These are phyloP conservation scores for Neophaeococcomyces mojaviensis DNA, from an alignment of 2,329 filamentous ascomycete species.

Conservation along the genomic window DNA sequence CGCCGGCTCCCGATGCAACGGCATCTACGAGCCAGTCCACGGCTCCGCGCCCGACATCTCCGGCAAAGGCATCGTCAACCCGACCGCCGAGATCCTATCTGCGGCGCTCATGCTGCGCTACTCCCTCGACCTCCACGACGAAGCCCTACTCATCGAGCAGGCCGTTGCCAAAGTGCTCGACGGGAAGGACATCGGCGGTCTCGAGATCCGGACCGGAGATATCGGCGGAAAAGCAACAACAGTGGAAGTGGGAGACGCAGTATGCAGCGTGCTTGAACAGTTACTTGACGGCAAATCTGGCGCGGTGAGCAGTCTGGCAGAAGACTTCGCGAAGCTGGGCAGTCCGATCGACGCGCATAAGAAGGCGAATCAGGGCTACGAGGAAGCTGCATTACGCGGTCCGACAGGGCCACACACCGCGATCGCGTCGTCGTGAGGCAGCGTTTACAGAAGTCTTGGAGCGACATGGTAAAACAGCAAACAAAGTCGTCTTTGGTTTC, in stretches of 20 bases:
- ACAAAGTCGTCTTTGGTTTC: no score
- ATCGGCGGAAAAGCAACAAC: conserved; percentile 94
- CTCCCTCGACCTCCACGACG: conserved; percentile 72
- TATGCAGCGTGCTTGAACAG: conserved; percentile 57
- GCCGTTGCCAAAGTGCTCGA: conserved; percentile 94
- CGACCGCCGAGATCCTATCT: conserved; percentile 86
- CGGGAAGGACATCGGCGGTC: conserved; percentile 71
- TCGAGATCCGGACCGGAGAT: conserved; percentile 67
- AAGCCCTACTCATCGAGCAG: conserved; percentile 82
- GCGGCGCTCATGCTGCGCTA: conserved; percentile 99
- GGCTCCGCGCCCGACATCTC: conserved; percentile 95
- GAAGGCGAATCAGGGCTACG: neutral
- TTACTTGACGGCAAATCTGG: conserved; percentile 11
- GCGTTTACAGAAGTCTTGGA: no score
- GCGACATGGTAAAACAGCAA: no score
- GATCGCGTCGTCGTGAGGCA: neutral
- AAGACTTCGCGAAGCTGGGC: neutral
- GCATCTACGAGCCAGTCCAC: conserved; percentile 98
- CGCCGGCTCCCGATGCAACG: conserved; percentile 52
- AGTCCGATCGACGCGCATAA: neutral
- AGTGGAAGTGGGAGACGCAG: conserved; percentile 82
- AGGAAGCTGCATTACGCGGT: neutral
- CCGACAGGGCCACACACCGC: neutral
- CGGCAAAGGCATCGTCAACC: conserved; percentile 92
- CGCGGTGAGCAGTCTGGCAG: neutral